Evolutionary conservation across 805 yeast genomes (phyloP).

Genomic region (Candida pseudofarinosa): DNA sequence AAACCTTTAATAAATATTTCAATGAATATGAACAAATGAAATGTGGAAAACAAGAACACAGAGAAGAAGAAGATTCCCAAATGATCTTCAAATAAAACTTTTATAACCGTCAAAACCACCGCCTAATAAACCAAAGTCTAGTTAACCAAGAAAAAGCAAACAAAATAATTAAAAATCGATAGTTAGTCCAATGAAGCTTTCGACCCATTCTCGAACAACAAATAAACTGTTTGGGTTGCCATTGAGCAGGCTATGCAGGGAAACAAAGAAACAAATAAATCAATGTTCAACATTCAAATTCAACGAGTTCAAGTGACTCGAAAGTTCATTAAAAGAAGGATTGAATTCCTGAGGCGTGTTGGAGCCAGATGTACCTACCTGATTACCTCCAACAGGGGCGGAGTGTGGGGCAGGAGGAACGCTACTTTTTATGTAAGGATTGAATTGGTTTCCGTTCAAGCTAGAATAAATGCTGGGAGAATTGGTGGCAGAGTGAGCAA

Average conservation of each 20-base stretch:
- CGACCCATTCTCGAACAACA: not conserved
- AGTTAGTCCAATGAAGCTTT: not conserved
- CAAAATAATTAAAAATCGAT: not conserved
- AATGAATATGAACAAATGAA: not conserved
- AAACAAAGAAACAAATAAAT: not conserved
- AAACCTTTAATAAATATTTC: not conserved
- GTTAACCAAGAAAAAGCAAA: not conserved
- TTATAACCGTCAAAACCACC: not conserved
- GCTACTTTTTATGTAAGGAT: slow-evolving; percentile 8
- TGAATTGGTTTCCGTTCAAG: slow-evolving; percentile 8
- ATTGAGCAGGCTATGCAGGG: not conserved
- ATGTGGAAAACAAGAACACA: not conserved
- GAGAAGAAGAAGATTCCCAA: not conserved
- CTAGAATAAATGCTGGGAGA: slow-evolving; percentile 21
- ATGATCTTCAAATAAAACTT: not conserved
- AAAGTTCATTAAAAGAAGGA: slow-evolving; percentile 15
- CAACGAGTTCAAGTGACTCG: slow-evolving; percentile 32
- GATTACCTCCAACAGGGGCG: slow-evolving; percentile 12
- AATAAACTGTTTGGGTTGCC: not conserved
- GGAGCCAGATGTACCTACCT: slow-evolving; percentile 4
- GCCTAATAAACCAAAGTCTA: not conserved
- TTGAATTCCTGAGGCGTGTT: slow-evolving; percentile 4
- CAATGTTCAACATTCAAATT: slow-evolving; percentile 19
- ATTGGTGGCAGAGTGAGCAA: slow-evolving; percentile 15
- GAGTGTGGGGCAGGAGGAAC: slow-evolving; percentile 12